Evolutionary conservation across 148 eudicot species (phyloP).

Genomic region (Rhododendron molle): DNA sequence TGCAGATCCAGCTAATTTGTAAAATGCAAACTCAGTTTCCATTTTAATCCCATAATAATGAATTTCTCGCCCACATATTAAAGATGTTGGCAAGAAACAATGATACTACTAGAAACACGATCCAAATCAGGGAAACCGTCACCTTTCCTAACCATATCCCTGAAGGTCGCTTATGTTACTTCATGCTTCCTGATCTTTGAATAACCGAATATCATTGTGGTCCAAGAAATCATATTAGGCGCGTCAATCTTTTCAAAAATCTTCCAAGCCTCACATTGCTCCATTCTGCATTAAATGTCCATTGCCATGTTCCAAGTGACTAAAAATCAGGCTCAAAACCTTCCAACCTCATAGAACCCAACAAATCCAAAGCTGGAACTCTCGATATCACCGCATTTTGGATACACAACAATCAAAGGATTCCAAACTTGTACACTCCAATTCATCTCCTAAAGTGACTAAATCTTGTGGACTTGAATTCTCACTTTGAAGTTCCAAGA

Average conservation of each 20-base stretch:
- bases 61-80: conserved; percentile 39
- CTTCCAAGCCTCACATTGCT: neutral
- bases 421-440: conserved; percentile 18
- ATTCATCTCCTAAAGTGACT: conserved; percentile 34
- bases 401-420: conserved; percentile 19
- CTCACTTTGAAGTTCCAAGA: neutral
- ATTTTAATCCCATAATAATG: conserved; percentile 47
- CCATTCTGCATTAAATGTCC: neutral
- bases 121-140: conserved; percentile 32
- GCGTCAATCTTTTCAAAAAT: conserved; percentile 32
- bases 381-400: conserved; percentile 34
- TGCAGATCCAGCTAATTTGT: conserved; percentile 47
- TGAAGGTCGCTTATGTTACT: conserved; percentile 29
- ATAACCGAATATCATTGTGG: conserved; percentile 48
- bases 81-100: conserved; percentile 41
- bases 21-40: conserved; percentile 10
- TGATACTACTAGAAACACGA: conserved; percentile 31
- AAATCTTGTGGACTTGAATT: conserved; percentile 40
- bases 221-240: conserved; percentile 53
- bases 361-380: conserved; percentile 13
- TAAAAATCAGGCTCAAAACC: too few species aligned
- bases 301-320: conserved; percentile 25
- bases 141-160: conserved; percentile 32
- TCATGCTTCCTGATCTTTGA: conserved; percentile 39
- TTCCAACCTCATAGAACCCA: too few species aligned